Conservation (phyloP, 495 filamentous ascomycete species). For the Jackrogersella multiformis region DNA sequence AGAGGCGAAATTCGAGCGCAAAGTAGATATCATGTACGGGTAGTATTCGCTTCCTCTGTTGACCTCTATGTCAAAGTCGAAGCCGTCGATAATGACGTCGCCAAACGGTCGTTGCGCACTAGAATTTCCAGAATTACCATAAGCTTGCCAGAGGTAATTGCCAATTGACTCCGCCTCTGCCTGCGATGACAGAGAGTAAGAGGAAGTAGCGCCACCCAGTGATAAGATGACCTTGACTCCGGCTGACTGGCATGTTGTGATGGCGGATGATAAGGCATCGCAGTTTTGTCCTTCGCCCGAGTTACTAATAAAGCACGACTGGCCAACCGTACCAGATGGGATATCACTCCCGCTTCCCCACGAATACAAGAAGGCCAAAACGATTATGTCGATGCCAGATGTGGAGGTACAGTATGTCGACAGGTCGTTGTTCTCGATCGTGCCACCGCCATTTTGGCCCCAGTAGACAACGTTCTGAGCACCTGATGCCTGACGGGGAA, state of each 20-base stretch:
- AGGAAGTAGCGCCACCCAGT: slow-evolving; percentile 56
- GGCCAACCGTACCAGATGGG: slow-evolving; percentile 52
- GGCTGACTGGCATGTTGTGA: slow-evolving; percentile 59
- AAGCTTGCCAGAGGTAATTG: slow-evolving; percentile 62
- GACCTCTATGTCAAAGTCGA: slow-evolving; percentile 66
- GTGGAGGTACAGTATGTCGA: slow-evolving; percentile 51
- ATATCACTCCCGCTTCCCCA: slow-evolving; percentile 50
- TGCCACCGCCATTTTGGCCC: slow-evolving; percentile 55
- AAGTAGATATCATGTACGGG: slow-evolving; percentile 53
- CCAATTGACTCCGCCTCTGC: slow-evolving; percentile 58
- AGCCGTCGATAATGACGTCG: slow-evolving; percentile 62
- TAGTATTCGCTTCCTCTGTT: slow-evolving; percentile 53
- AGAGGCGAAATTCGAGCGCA: slow-evolving; percentile 58
- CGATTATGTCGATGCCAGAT: slow-evolving; percentile 59
- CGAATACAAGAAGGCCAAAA: slow-evolving; percentile 62
- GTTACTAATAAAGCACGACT: slow-evolving; percentile 48
- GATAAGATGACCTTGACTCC: slow-evolving; percentile 62
- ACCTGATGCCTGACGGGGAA: slow-evolving; percentile 38
- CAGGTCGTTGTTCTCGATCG: slow-evolving; percentile 54
- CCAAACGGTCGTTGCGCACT: slow-evolving; percentile 59
- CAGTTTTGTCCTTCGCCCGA: slow-evolving; percentile 54
- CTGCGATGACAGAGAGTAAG: slow-evolving; percentile 52
- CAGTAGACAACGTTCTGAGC: slow-evolving; percentile 56
- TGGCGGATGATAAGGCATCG: slow-evolving; percentile 54
- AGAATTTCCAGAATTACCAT: slow-evolving; percentile 54